These are phyloP conservation scores for Sorghum bicolor DNA, from an alignment of 176 grass and related monocot species.

Conservation along the genomic window Sorghum_bicolor_NCBIv3 NC_012878.2:2259501-2260000, in stretches of 20 bases:
- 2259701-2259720: not conserved
- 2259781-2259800: slow-evolving; percentile 6
- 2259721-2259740: not conserved
- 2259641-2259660: too few relatives aligned
- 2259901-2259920: not conserved
- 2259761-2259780: not conserved
- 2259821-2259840: slow-evolving; percentile 32
- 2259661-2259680: not conserved
- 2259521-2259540: too few relatives aligned
- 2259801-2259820: slow-evolving; percentile 36
- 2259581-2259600: too few relatives aligned
- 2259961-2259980: slow-evolving; percentile 24
- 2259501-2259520: too few relatives aligned
- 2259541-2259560: too few relatives aligned
- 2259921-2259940: slow-evolving; percentile 19
- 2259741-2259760: not conserved
- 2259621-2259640: not conserved
- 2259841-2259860: slow-evolving; percentile 52
- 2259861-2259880: slow-evolving; percentile 84
- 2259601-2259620: not conserved
- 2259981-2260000: slow-evolving; percentile 26
- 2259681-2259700: not conserved
- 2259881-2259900: slow-evolving; percentile 23
- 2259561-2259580: too few relatives aligned
- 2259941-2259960: not conserved